phyloP scores from a whole-genome alignment of 768 basidiomycete genomes.

The Gloeophyllum trabeum region DNA sequence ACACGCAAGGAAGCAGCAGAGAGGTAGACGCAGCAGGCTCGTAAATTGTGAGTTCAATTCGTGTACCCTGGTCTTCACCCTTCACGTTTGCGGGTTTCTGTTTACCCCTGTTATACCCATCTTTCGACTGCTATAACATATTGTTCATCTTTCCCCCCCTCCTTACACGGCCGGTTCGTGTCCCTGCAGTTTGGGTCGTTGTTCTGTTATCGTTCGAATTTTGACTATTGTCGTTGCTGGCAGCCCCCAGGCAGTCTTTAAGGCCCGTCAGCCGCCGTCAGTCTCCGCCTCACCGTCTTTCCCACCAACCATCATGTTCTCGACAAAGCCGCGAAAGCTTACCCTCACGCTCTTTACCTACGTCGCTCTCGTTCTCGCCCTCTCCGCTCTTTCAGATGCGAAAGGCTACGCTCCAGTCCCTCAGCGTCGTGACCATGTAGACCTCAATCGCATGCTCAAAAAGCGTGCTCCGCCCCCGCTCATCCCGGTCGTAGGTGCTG shows the following conservation, averaged over 20 bases:
- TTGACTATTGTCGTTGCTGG: neutral
- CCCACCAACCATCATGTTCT: constrained; percentile 34
- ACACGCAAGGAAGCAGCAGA: too few relatives aligned
- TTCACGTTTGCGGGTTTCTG: too few relatives aligned
- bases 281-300: constrained; percentile 1
- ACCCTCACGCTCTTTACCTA: constrained; percentile 55
- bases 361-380: constrained; percentile 40
- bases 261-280: neutral
- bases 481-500: constrained; percentile 23
- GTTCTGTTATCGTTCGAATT: too few relatives aligned
- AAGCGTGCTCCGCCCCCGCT: constrained; percentile 36
- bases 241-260: neutral
- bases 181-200: too few relatives aligned
- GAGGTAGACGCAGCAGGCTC: too few relatives aligned
- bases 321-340: constrained; percentile 30
- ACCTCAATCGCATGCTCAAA: constrained; percentile 55
- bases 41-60: too few relatives aligned
- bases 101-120: too few relatives aligned
- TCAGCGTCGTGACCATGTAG: constrained; percentile 42
- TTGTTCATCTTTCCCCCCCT: too few relatives aligned
- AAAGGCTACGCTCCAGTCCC: constrained; percentile 22
- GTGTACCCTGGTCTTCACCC: too few relatives aligned
- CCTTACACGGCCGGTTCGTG: too few relatives aligned
- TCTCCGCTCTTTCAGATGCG: constrained; percentile 34
- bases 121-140: too few relatives aligned